phyloP scores from a whole-genome alignment of 2,329 filamentous ascomycete species.

The Ascochyta rabiei region DNA sequence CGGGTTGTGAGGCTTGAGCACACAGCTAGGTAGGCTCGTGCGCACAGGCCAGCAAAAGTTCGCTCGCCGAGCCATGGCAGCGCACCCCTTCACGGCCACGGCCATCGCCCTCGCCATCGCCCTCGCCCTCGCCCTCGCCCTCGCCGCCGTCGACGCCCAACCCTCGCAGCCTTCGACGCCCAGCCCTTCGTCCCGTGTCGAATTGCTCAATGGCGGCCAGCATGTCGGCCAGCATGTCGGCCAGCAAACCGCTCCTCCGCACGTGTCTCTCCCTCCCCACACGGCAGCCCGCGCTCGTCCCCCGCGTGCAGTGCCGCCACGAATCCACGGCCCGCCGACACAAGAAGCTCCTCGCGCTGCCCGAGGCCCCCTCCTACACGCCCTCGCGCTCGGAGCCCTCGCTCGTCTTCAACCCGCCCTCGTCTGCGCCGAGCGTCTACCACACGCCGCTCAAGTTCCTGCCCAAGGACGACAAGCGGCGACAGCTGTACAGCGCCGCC shows the following conservation, averaged over 20 bases:
- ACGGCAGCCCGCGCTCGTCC: slow-evolving; percentile 30
- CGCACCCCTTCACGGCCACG: slow-evolving; percentile 21
- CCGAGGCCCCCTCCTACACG: slow-evolving; percentile 53
- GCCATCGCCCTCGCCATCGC: slow-evolving; percentile 9
- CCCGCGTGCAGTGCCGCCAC: slow-evolving; percentile 45
- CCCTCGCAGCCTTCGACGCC: slow-evolving; percentile 10
- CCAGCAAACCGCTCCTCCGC: slow-evolving; percentile 39
- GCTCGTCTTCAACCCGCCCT: slow-evolving; percentile 67
- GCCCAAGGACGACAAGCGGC: slow-evolving; percentile 62
- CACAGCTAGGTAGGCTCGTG: no score
- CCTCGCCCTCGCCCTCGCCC: slow-evolving; percentile 13
- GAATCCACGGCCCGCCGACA: slow-evolving; percentile 55
- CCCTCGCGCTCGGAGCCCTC: slow-evolving; percentile 35
- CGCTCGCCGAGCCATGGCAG: slow-evolving; percentile 11
- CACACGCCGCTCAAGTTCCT: slow-evolving; percentile 71
- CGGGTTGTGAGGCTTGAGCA: no score
- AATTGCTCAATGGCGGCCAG: slow-evolving; percentile 43
- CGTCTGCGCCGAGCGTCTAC: slow-evolving; percentile 66
- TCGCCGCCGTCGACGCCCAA: slow-evolving; percentile 13
- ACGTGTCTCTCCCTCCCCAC: slow-evolving; percentile 23
- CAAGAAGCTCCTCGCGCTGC: slow-evolving; percentile 54
- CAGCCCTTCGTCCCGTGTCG: slow-evolving; percentile 10
- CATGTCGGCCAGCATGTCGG: slow-evolving; percentile 47
- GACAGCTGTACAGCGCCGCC: slow-evolving; percentile 52
- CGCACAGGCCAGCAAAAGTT: slow-evolving; percentile 23